phyloP scores from a whole-genome alignment of 208 protist species.

The Balamuthia mandrillaris region DNA sequence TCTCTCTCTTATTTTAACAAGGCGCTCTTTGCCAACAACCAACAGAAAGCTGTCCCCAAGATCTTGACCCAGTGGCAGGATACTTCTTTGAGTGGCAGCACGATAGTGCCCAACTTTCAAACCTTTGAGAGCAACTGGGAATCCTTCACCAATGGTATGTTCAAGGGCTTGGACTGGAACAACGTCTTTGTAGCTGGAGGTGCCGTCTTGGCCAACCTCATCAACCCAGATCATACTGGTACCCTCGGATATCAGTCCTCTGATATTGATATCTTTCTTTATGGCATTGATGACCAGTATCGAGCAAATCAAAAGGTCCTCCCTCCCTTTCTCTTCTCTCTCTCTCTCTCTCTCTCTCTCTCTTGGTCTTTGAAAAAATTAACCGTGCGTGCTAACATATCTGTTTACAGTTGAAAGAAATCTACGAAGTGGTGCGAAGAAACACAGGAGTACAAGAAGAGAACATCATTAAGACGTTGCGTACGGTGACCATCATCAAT shows the following conservation, averaged over 20 bases:
- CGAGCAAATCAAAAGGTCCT: background rate
- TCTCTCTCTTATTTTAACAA: background rate
- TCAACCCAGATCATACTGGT: background rate
- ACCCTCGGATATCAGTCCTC: conserved; percentile 4
- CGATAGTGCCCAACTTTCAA: background rate
- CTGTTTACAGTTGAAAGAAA: conserved; percentile 33
- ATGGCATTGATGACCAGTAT: conserved; percentile 50
- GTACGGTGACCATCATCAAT: conserved; percentile 56
- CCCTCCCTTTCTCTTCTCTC: no score
- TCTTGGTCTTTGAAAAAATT: no score
- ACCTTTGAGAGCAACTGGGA: conserved; percentile 42
- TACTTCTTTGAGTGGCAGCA: background rate
- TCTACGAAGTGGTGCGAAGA: conserved; percentile 29
- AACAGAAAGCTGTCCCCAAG: conserved; percentile 20
- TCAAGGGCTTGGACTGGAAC: conserved; percentile 55
- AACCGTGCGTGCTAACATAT: no score
- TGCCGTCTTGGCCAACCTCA: conserved; percentile 43
- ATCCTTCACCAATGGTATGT: conserved; percentile 42
- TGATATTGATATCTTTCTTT: conserved; percentile 71
- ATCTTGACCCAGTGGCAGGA: background rate
- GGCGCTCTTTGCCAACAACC: background rate
- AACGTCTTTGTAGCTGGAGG: conserved; percentile 67
- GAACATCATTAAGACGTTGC: conserved; percentile 26
- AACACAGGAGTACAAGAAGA: conserved; percentile 19
- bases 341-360: no score